Evolutionary conservation across 352 stramenopile species (phyloP).

Genomic region (Phytophthora sp.): DNA sequence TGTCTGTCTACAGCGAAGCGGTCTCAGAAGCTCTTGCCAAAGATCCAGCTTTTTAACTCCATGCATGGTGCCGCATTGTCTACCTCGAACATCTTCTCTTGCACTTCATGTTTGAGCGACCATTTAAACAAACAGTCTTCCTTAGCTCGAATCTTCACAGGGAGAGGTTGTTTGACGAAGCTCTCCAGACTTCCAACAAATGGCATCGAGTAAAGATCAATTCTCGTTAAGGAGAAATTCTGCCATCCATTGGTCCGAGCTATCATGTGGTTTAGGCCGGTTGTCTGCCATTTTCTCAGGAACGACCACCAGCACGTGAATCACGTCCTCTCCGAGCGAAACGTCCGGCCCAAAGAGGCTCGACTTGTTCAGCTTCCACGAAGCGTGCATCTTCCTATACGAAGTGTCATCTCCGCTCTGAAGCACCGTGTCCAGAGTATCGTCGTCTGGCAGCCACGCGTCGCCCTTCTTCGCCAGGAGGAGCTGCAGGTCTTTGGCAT

Average conservation of each 20-base stretch:
- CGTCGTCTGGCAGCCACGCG: too few species aligned
- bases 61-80: constrained; percentile 5
- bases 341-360: constrained; percentile 5
- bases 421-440: too few species aligned
- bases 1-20: neutral
- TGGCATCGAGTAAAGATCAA: constrained; percentile 9
- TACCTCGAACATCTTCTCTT: too few species aligned
- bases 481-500: too few species aligned
- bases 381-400: constrained; percentile 10
- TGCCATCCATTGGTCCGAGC: constrained; percentile 1
- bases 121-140: constrained; percentile 10
- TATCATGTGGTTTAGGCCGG: neutral
- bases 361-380: constrained; percentile 20
- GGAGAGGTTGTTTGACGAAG: constrained; percentile 9
- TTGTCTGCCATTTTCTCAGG: neutral
- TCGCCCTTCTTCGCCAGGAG: too few species aligned
- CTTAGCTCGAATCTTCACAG: constrained; percentile 20
- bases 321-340: too few species aligned
- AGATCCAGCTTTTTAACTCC: constrained; percentile 11
- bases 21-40: neutral
- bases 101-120: too few species aligned
- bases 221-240: constrained; percentile 1
- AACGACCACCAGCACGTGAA: constrained; percentile 16
- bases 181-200: constrained; percentile 1
- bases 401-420: constrained; percentile 13